A percentile compares a stretch with the other conserved stretches of the same genome.
These are phyloP conservation scores for Osmanthus fragrans DNA, from an alignment of 257 asterid species.

Conservation along the genomic window DNA sequence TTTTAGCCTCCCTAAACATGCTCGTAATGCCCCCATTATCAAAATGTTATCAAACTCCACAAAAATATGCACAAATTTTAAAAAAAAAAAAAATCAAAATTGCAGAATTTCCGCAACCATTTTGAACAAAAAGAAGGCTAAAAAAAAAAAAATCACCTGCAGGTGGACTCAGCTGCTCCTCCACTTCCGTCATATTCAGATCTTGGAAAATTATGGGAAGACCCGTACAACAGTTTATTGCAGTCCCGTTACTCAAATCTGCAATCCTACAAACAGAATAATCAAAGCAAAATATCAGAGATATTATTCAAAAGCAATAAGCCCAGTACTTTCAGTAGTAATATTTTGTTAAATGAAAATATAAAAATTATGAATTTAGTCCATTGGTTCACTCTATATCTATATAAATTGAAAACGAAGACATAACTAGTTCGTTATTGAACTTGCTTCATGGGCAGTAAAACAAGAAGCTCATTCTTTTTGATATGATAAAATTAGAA, in stretches of 20 bases:
- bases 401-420: too few species aligned
- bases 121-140: constrained; percentile 12
- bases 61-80: background rate
- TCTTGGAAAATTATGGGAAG: constrained; percentile 13
- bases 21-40: background rate
- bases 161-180: constrained; percentile 46
- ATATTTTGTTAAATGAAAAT: too few species aligned
- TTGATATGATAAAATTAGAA: too few species aligned
- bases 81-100: background rate
- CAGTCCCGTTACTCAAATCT: background rate
- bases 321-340: too few species aligned
- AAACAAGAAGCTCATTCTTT: too few species aligned
- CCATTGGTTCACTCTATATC: too few species aligned
- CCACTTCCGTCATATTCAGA: constrained; percentile 51
- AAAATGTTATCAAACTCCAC: background rate
- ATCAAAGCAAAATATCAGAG: background rate
- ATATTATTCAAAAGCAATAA: too few species aligned
- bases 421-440: too few species aligned
- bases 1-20: too few species aligned
- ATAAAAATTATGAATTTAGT: too few species aligned
- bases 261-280: background rate
- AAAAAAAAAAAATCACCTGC: constrained; percentile 40
- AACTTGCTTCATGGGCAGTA: too few species aligned
- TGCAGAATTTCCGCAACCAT: background rate
- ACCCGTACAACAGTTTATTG: background rate